A percentile compares a stretch with the other conserved stretches of the same genome.
Evolutionary conservation across 495 filamentous ascomycete genomes (phyloP).

Genomic region (Xylaria acuta): DNA sequence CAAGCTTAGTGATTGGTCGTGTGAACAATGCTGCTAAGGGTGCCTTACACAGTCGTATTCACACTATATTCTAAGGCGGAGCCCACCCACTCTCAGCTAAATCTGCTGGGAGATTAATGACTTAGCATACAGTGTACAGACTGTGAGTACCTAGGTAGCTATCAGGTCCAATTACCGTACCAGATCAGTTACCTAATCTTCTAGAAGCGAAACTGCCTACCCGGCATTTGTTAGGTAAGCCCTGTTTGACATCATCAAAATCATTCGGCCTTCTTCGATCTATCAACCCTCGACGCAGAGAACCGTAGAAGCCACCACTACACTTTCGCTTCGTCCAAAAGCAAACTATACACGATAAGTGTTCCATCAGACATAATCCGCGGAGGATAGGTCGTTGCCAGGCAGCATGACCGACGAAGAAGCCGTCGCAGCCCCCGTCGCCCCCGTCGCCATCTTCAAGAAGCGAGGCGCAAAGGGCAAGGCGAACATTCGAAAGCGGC

Average conservation of each 20-base stretch:
- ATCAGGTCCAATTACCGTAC: background rate
- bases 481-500: constrained; percentile 80
- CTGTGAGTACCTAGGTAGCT: background rate
- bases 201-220: background rate
- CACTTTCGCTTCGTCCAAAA: constrained; percentile 8
- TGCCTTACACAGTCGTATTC: background rate
- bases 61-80: background rate
- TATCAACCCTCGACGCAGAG: background rate
- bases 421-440: constrained; percentile 38
- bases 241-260: background rate
- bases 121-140: background rate
- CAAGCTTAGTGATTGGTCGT: background rate
- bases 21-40: background rate
- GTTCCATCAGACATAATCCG: background rate
- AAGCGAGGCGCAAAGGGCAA: constrained; percentile 81
- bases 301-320: background rate
- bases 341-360: background rate
- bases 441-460: constrained; percentile 77
- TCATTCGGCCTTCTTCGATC: background rate
- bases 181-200: constrained; percentile 10
- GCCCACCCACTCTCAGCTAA: background rate
- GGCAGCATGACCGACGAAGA: constrained; percentile 36
- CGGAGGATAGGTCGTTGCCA: constrained; percentile 20
- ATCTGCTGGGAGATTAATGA: constrained; percentile 4
- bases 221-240: background rate